A percentile compares a stretch with the other conserved stretches of the same genome.
These are phyloP conservation scores for Myxozyma neglecta DNA, from an alignment of 805 yeast species.

Conservation along the genomic window DNA sequence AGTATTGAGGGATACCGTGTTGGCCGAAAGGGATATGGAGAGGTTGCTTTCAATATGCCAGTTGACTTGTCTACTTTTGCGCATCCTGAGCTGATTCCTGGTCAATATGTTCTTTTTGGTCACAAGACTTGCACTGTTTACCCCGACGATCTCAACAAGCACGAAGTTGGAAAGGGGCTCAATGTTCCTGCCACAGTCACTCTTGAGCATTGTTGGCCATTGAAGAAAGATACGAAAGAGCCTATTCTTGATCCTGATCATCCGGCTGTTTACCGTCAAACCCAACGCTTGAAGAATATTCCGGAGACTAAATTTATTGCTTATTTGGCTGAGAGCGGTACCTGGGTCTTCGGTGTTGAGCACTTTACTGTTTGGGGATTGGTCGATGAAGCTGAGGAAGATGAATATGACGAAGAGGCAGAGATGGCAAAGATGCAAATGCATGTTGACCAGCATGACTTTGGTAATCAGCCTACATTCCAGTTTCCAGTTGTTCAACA, in stretches of 20 bases:
- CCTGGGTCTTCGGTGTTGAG: slow-evolving; percentile 48
- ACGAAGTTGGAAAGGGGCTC: slow-evolving; percentile 77
- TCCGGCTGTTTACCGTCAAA: slow-evolving; percentile 66
- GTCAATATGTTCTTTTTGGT: slow-evolving; percentile 61
- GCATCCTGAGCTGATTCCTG: slow-evolving; percentile 61
- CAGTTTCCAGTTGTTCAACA: slow-evolving; percentile 6
- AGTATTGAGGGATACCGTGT: slow-evolving; percentile 63
- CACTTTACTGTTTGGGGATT: slow-evolving; percentile 97
- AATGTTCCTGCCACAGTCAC: slow-evolving; percentile 74
- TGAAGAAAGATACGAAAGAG: slow-evolving; percentile 65
- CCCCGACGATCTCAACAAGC: slow-evolving; percentile 63
- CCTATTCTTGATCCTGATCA: slow-evolving; percentile 77
- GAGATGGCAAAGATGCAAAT: slow-evolving; percentile 37
- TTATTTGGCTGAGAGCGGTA: slow-evolving; percentile 68
- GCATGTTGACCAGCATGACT: not conserved
- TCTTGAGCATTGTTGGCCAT: slow-evolving; percentile 77
- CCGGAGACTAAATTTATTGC: slow-evolving; percentile 64
- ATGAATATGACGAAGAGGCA: slow-evolving; percentile 49
- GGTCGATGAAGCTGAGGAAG: slow-evolving; percentile 58
- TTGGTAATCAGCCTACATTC: not conserved
- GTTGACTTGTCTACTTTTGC: slow-evolving; percentile 77
- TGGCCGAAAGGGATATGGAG: slow-evolving; percentile 79
- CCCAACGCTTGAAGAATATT: slow-evolving; percentile 61
- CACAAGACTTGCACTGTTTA: slow-evolving; percentile 65
- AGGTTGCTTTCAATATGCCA: slow-evolving; percentile 71